Percentiles rank a stretch among this genome's conserved stretches.
phyloP scores from a whole-genome alignment of 192 early-diverging fungal genomes.

The Chytriomyces hyalinus region DNA sequence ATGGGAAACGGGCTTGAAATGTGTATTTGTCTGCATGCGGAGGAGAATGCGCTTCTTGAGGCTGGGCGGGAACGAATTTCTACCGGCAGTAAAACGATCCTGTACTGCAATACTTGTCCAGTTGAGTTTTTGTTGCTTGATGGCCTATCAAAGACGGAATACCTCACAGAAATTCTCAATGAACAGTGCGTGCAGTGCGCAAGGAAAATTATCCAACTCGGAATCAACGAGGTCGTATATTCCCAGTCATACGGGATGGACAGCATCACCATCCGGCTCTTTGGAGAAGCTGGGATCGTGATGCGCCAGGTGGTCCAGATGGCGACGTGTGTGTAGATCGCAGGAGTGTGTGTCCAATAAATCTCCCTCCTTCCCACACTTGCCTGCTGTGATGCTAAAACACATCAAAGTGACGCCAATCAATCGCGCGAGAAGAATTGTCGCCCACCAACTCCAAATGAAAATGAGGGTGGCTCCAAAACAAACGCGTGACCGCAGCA shows the following conservation, averaged over 20 bases:
- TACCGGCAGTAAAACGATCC: conserved; percentile 60
- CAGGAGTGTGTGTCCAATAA: not conserved
- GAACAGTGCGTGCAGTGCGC: conserved; percentile 79
- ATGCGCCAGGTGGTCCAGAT: conserved; percentile 55
- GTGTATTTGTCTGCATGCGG: conserved; percentile 97
- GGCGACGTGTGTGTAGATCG: not conserved
- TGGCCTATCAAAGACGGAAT: not conserved
- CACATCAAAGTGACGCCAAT: not conserved
- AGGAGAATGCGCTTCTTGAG: conserved; percentile 98
- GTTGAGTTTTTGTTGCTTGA: conserved; percentile 40
- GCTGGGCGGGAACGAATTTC: conserved; percentile 91
- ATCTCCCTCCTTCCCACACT: not conserved
- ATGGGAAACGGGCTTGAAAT: conserved; percentile 81
- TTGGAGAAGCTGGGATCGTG: conserved; percentile 80
- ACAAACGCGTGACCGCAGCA: too few relatives aligned
- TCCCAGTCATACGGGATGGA: conserved; percentile 95
- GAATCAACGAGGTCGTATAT: conserved; percentile 92
- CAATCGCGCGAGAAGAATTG: too few relatives aligned
- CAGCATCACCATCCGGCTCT: conserved; percentile 77
- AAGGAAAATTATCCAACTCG: conserved; percentile 95
- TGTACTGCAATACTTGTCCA: conserved; percentile 95
- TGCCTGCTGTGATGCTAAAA: too few relatives aligned
- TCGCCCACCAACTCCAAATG: too few relatives aligned
- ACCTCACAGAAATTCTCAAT: not conserved
- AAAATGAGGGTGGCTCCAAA: too few relatives aligned